Evolutionary conservation across 805 yeast species (phyloP).

Genomic region (Saturnispora sanitii): DNA sequence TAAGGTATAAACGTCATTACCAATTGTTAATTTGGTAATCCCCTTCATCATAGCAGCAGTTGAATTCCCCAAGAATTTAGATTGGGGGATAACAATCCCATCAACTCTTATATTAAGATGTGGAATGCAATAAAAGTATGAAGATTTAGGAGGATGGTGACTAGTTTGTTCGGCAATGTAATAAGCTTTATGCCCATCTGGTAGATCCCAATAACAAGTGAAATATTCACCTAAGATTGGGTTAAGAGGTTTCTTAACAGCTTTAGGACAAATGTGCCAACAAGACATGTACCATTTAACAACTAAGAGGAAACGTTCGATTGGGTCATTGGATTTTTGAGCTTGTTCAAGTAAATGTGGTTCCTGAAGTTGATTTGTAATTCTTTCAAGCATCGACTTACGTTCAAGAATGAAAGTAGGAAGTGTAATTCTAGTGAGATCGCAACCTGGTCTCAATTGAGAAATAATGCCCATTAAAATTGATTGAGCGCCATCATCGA

Average conservation of each 20-base stretch:
- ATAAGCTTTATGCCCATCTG: constrained; percentile 57
- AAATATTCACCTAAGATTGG: constrained; percentile 91
- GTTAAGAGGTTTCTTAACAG: constrained; percentile 93
- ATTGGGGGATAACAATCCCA: constrained; percentile 80
- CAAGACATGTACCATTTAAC: constrained; percentile 88
- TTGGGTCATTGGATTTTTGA: constrained; percentile 38
- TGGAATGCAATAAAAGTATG: constrained; percentile 84
- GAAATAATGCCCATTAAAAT: constrained; percentile 80
- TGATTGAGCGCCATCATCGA: constrained; percentile 82
- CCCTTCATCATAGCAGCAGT: constrained; percentile 99
- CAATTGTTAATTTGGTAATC: constrained; percentile 56
- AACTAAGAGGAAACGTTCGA: constrained; percentile 62
- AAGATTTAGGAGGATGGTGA: constrained; percentile 97
- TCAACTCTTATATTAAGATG: constrained; percentile 74
- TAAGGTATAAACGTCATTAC: constrained; percentile 70
- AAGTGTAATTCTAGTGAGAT: constrained; percentile 78
- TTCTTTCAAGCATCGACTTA: constrained; percentile 92
- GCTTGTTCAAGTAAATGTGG: constrained; percentile 72
- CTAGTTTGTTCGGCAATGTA: constrained; percentile 92
- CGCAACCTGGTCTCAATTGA: constrained; percentile 88
- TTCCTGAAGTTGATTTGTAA: constrained; percentile 76
- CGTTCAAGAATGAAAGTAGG: constrained; percentile 94
- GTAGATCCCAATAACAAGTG: constrained; percentile 85
- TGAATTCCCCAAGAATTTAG: constrained; percentile 86
- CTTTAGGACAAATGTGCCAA: constrained; percentile 98